Percentiles rank a stretch among this genome's conserved stretches.
Evolutionary conservation across 2,329 filamentous ascomycete genomes (phyloP).

Genomic region (Cordyceps sp.): DNA sequence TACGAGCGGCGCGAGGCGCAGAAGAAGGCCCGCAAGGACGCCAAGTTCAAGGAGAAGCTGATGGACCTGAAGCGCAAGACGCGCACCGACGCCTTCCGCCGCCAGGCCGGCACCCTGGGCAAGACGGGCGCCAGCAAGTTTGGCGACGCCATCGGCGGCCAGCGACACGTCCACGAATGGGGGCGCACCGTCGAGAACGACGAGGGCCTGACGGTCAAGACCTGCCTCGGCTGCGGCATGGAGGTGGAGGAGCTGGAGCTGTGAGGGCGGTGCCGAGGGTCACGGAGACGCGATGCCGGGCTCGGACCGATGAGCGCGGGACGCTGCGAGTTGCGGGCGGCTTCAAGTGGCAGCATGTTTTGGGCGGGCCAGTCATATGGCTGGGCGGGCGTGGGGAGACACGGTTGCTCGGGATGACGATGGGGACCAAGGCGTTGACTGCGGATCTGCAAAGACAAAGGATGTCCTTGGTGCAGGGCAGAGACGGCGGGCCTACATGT

Average conservation of each 20-base stretch:
- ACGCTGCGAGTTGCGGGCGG: too few relatives aligned
- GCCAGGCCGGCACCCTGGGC: slow-evolving; percentile 45
- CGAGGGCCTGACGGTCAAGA: slow-evolving; percentile 66
- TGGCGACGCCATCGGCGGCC: slow-evolving; percentile 56
- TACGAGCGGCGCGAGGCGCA: slow-evolving; percentile 65
- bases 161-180: slow-evolving; percentile 83
- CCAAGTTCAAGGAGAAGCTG: slow-evolving; percentile 81
- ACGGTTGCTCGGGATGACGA: too few relatives aligned
- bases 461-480: too few relatives aligned
- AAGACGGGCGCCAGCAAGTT: slow-evolving; percentile 42
- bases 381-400: too few relatives aligned
- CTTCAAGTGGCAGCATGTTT: too few relatives aligned
- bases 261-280: too few relatives aligned
- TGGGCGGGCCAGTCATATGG: too few relatives aligned
- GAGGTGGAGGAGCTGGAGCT: slow-evolving; percentile 64
- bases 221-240: slow-evolving; percentile 59
- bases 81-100: slow-evolving; percentile 72
- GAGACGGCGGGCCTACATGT: too few relatives aligned
- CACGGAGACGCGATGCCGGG: too few relatives aligned
- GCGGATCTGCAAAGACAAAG: too few relatives aligned
- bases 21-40: slow-evolving; percentile 74
- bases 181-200: slow-evolving; percentile 51
- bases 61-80: slow-evolving; percentile 87
- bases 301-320: too few relatives aligned
- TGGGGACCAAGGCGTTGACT: too few relatives aligned